A percentile compares a stretch with the other conserved stretches of the same genome.
These are phyloP conservation scores for Simmondsia chinensis DNA, from an alignment of 148 eudicot species.

Conservation along the genomic window DNA sequence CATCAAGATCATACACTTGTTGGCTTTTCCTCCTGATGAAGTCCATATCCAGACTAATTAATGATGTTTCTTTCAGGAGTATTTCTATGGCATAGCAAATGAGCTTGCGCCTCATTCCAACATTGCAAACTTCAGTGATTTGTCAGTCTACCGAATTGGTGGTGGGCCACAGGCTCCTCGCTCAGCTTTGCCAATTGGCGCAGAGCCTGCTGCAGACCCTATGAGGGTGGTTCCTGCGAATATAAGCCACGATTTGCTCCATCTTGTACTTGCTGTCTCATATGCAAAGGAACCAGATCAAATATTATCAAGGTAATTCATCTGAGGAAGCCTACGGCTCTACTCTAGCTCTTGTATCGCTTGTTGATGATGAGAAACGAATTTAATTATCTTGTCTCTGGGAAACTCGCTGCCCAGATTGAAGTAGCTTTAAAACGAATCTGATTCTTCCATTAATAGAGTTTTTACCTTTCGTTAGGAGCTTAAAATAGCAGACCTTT, in stretches of 20 bases:
- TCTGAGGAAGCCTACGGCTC: neutral
- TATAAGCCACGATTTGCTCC: slow-evolving; percentile 65
- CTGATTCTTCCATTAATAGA: too few relatives aligned
- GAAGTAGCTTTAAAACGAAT: too few relatives aligned
- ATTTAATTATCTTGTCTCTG: too few relatives aligned
- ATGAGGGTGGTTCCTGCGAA: slow-evolving; percentile 68
- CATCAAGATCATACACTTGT: too few relatives aligned
- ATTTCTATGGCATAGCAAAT: slow-evolving; percentile 81
- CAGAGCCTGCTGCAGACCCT: slow-evolving; percentile 90
- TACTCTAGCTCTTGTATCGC: neutral
- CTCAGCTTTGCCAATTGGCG: slow-evolving; percentile 94
- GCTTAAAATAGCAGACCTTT: too few relatives aligned
- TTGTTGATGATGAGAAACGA: slow-evolving; percentile 1
- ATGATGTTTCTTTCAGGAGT: slow-evolving; percentile 48
- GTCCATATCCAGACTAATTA: neutral
- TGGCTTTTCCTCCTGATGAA: neutral
- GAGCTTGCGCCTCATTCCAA: slow-evolving; percentile 93
- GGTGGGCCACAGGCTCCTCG: slow-evolving; percentile 99
- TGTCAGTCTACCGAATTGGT: slow-evolving; percentile 64
- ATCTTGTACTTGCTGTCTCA: slow-evolving; percentile 82
- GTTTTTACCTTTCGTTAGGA: too few relatives aligned
- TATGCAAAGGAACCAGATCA: slow-evolving; percentile 84
- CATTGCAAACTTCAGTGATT: slow-evolving; percentile 57
- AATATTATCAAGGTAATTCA: slow-evolving; percentile 63
- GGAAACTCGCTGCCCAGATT: too few relatives aligned